Evolutionary conservation across 306 rosid species (phyloP), one percentile per base, ranked within the genome.

Genomic region (Morella rubra): DNA sequence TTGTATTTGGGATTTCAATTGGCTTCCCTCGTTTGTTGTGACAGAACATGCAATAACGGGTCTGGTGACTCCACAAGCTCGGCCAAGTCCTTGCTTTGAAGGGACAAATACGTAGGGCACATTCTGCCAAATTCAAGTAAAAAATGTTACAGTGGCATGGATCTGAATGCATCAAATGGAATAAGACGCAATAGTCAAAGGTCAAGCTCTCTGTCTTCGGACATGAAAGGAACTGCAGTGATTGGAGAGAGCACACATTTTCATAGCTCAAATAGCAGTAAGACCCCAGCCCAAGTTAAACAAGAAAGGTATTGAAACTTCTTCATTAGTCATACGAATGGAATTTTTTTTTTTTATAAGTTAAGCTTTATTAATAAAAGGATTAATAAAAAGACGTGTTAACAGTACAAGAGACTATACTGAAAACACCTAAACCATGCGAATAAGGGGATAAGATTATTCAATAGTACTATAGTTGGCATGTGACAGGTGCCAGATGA

Each of bases 11-110:
- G 97, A 79, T 76, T 94, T 92, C 92, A 94, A 81, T 73, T 94
- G 96, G 79, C 98, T 94, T 66, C 97, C 98, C 81, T 92, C 98
- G 9, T 94, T 94, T 15, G 91, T 81, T 4, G 97, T 92, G 79
- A 94, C 97, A 60, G 97, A 94, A 71, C 93, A 88, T 6, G 98
- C 95, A 72, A 92, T 92, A 65, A 94, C 95, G 14, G 98, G 93
- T 66, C 98, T 83, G 1, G 97, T 90, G 24, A 94, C 97, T 4
- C 98, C 98, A 55, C 98, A 92, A 2, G 97, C 98, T 53, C 97
- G 87, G 5, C 96, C 98, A 69, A 92, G 97, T 47, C 97, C 97
- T 89, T 94, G 97, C 75, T 94, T 94, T 1, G 98, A 94, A 2
- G 93, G 93, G 73, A 94, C 92, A 14, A 94, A 94, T 10, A 94